phyloP scores from a whole-genome alignment of 2,329 filamentous ascomycete genomes.

The Orbilia quercus region DNA sequence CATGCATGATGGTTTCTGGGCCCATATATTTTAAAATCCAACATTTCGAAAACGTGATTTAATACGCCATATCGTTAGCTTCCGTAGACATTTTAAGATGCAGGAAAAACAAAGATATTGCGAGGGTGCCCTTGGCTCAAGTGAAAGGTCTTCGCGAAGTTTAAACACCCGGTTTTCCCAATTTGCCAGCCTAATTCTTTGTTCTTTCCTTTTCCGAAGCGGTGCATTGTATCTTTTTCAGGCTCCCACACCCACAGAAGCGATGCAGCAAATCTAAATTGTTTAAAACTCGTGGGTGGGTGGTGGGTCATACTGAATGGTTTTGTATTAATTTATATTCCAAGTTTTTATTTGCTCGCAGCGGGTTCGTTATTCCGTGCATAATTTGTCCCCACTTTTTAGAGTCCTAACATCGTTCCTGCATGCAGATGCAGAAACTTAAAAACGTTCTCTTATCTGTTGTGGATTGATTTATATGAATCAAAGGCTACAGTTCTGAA shows the following conservation, averaged over 20 bases:
- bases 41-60: constrained; percentile 4
- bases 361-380: constrained; percentile 5
- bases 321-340: background rate
- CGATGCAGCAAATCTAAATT: background rate
- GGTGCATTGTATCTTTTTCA: constrained; percentile 42
- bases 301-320: constrained; percentile 18
- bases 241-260: constrained; percentile 41
- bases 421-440: too few species aligned
- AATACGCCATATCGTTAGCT: background rate
- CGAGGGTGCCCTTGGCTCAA: constrained; percentile 7
- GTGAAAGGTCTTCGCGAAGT: constrained; percentile 8
- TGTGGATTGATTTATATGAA: too few species aligned
- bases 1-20: background rate
- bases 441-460: constrained; percentile 5
- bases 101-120: constrained; percentile 8
- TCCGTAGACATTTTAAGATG: background rate
- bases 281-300: background rate
- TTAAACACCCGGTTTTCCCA: constrained; percentile 38
- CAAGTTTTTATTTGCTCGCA: too few species aligned
- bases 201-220: constrained; percentile 55
- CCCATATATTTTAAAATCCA: background rate
- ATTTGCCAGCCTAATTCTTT: constrained; percentile 52
- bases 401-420: constrained; percentile 28
- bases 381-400: constrained; percentile 21
- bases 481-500: constrained; percentile 10